Evolutionary conservation across 176 grass and related monocot species (phyloP), one percentile per base, ranked within the genome.

Genomic region (Rhipidocladum racemiflorum): DNA sequence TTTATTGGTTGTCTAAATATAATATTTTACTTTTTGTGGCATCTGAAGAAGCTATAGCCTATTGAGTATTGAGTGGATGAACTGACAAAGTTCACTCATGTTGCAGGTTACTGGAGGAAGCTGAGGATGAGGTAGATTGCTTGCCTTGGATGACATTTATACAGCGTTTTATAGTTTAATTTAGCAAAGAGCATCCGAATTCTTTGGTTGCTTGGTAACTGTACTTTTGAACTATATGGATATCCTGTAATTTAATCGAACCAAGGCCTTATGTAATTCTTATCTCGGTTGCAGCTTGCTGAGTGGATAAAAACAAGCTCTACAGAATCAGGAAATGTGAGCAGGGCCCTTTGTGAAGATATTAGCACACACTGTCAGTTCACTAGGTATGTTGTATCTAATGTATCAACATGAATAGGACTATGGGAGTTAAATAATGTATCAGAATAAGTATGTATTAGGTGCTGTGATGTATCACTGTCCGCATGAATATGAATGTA

Each of bases 91-190:
- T 76, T 80, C 77, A 21, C 35, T 86, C 51, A 43, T 78, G 7
- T 13, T 39, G 42, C 84, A 94, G 95, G 88, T 91, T 98, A 68
- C 75, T 98, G 85, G 96, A 98, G 81, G 92, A 98, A 65, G 95
- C 88, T 1, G 96, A 95, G 85, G 96, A 98, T 80, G 87, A 98
- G 87, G 92, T 95, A 73, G 9, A 46, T 43, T 57, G 39, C 62
- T 69, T 76, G 23, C 49, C 39, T 79, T 62, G 23, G 38, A 36
- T 84, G 23, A 8, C 11, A 70, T 75, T 48, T 0, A 25, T 35
- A 63, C 8, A 48, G 3, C 44, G 35, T 18, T 87, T 21, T 51
- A 7, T 44, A 45, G 2, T 53, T 72, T 8, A 20, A 50, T 65
- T 70, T 77, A 17, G 21, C 17, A 72, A 70, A 81, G 54, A 45